Percentiles rank a stretch among this genome's conserved stretches.
Evolutionary conservation across 2,329 filamentous ascomycete species (phyloP).

Genomic region (Apiospora rasikravindrae): DNA sequence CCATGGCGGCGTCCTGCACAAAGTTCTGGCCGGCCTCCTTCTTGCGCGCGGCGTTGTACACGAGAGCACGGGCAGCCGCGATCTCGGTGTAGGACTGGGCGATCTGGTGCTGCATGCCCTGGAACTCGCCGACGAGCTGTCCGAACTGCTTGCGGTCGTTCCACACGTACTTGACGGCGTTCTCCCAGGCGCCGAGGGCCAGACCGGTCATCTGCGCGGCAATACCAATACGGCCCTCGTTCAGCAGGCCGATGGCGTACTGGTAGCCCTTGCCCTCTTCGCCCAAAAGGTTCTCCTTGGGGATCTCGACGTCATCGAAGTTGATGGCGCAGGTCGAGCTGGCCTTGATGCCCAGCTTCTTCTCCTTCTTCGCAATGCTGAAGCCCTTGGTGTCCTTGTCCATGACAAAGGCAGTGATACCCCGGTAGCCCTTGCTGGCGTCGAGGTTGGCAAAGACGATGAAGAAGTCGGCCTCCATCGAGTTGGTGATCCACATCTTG

Average conservation of each 20-base stretch:
- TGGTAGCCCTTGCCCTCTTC: constrained; percentile 94
- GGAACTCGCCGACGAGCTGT: constrained; percentile 91
- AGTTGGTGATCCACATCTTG: constrained; percentile 99
- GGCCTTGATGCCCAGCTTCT: constrained; percentile 96
- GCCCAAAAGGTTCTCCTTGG: constrained; percentile 86
- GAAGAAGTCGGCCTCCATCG: constrained; percentile 91
- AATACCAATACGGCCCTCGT: constrained; percentile 97
- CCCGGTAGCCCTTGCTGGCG: constrained; percentile 91
- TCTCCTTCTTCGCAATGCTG: constrained; percentile 98
- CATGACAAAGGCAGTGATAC: constrained; percentile 94
- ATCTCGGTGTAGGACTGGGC: constrained; percentile 97
- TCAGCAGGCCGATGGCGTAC: constrained; percentile 91
- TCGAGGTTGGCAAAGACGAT: constrained; percentile 98
- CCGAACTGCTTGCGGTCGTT: constrained; percentile 99
- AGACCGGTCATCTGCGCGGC: constrained; percentile 98
- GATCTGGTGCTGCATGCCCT: constrained; percentile 99
- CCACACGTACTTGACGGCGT: constrained; percentile 94
- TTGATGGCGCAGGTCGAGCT: constrained; percentile 97
- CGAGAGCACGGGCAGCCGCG: constrained; percentile 83
- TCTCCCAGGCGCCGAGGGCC: constrained; percentile 92
- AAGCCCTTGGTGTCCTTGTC: constrained; percentile 91
- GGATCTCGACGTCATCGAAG: constrained; percentile 94
- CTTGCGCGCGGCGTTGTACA: constrained; percentile 95
- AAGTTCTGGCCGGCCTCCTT: constrained; percentile 98
- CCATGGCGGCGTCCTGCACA: constrained; percentile 95